Evolutionary conservation across 2,329 filamentous ascomycete species (phyloP), one percentile per base, ranked within the genome.

Genomic region (Apiospora aurea): DNA sequence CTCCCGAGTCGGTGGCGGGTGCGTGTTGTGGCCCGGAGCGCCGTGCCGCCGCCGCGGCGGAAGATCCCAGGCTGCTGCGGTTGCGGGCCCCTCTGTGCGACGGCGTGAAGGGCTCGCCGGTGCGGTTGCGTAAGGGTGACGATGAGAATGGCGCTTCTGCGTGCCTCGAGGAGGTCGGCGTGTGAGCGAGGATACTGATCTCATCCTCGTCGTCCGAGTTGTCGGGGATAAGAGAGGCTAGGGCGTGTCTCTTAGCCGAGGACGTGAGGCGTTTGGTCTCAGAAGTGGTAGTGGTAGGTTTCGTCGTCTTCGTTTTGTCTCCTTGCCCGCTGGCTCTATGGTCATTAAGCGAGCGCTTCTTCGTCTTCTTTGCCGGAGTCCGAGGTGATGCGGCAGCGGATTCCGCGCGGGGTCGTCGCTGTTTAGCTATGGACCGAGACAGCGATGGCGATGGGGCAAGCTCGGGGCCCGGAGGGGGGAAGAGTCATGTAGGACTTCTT

Each of bases 171-270:
- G 66, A 68, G 7, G 41, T 68, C 14, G 66, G 66, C 44, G 66
- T 68, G 26, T 68, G 44, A 29, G 41, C 41, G 41, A 68, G 44
- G 26, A 68, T 67, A 7, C 46, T 67, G 24, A 73, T 38, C 24
- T 71, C 72, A 34, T 71, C 72, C 24, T 71, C 71, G 46, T 70
- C 69, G 49, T 73, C 72, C 11, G 72, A 69, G 47, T 41, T 53
- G 34, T 70, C 43, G 38, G 72, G 70, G 26, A 71, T 34, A 7
- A 73, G 67, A 3, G 72, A 73, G 21, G 72, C 46, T 10, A 73
- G 57, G 10, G 70, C 53, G 16, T 49, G 66, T 10, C 47, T 71
- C 66, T 64, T 69, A 47, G 70, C 34, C 44, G 70, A 71, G 18
- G 57, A 38, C 18, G 57, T 64, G 29, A 64, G 57, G 21, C 57